Evolutionary conservation across 768 basidiomycete genomes (phyloP), one percentile per base, ranked within the genome.

Genomic region (Leccinum boreale): DNA sequence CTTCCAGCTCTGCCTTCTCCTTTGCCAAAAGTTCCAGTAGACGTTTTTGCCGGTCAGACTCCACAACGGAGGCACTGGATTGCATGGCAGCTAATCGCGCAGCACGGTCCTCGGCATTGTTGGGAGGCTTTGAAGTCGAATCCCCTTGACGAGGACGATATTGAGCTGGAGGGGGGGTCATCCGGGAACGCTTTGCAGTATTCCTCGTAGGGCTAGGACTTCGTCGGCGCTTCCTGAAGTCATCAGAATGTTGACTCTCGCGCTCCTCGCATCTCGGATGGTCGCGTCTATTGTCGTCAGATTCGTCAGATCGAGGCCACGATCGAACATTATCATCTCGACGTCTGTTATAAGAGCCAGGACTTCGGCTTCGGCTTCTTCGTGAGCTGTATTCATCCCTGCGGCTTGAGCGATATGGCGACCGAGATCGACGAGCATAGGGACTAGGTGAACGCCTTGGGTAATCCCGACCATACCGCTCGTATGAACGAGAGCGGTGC

Each of bases 81-180:
- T 86, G 74, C 96, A 98, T 98, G 5, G 93, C 89, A 0, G 92
- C 95, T 28, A 98, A 78, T n/a, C 91, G 86, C 26, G 90, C 89
- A 3, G 86, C 86, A 33, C 94, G 87, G 28, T 87, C 88, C 1
- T 80, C 78, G 8, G 73, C 68, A 52, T 64, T 58, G 51, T 70
- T 64, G 33, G 67, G 52, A 29, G 57, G 28, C 24, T 64, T 63
- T 19, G 68, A 55, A 10, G 28, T 24, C 1, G 52, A 58, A n/a
- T 57, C 50, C 7, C 60, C 56, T 46, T 59, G 57, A 17, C 58
- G 49, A 24, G 66, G 64, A 28, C 65, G 69, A 50, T 69, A 57
- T 7, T 61, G 63, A 19, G 59, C 50, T 46, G 73, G 65, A 51
- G 71, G 63, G 11, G 80, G 78, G 44, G 77, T 80, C 44, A 74